Conservation (phyloP, 1,284 basidiomycete genomes). For the Malassezia brasiliensis region DNA sequence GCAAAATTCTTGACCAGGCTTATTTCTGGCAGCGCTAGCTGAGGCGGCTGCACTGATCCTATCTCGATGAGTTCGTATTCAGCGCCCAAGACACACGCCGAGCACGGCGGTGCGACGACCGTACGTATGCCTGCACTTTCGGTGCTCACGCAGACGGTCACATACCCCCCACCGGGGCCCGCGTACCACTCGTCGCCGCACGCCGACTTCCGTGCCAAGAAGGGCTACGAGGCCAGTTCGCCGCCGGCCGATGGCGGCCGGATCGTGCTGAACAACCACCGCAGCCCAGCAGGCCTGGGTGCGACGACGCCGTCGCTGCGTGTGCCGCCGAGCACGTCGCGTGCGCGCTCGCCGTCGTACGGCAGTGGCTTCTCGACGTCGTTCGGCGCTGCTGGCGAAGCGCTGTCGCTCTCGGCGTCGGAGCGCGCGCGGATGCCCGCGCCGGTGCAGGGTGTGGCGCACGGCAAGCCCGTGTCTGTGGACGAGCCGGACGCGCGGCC, state of each 20-base stretch:
- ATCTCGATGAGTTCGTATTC: constrained; percentile 14
- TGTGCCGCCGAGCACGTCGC: background rate
- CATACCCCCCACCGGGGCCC: constrained; percentile 1
- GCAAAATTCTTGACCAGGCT: background rate
- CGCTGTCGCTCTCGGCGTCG: constrained; percentile 18
- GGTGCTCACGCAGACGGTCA: constrained; percentile 8
- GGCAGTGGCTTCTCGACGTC: constrained; percentile 28
- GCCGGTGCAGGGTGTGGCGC: too few species aligned
- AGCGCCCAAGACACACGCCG: constrained; percentile 6
- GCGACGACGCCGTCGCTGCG: background rate
- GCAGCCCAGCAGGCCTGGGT: background rate
- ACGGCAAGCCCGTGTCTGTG: too few species aligned
- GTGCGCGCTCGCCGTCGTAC: constrained; percentile 1
- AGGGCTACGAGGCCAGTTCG: background rate
- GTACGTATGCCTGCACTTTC: background rate
- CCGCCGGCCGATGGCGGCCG: constrained; percentile 6
- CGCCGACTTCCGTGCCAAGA: background rate
- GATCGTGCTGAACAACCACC: constrained; percentile 9
- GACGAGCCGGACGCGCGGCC: too few species aligned
- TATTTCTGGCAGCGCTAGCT: constrained; percentile 9
- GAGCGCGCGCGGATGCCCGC: constrained; percentile 53
- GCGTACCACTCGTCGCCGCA: background rate
- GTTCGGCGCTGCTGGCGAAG: constrained; percentile 43
- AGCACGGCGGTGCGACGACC: constrained; percentile 10
- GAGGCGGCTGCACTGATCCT: constrained; percentile 12